phyloP scores from a whole-genome alignment of 1,139 yeast species.

The Nakaseomyces uthaithaninus region DNA sequence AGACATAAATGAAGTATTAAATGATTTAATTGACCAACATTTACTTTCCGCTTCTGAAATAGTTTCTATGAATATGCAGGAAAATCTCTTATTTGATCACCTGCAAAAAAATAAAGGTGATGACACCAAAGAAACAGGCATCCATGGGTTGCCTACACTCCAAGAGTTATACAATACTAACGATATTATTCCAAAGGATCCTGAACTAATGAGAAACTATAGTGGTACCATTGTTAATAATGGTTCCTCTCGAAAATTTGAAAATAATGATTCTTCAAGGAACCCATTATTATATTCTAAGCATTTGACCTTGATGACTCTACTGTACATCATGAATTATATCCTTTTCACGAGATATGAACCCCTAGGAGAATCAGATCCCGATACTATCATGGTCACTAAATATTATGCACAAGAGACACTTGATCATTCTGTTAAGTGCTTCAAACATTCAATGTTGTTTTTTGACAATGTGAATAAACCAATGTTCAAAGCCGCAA shows the following conservation, averaged over 20 bases:
- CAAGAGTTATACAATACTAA: neutral
- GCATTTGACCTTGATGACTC: slow-evolving; percentile 38
- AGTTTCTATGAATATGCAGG: slow-evolving; percentile 5
- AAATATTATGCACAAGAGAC: slow-evolving; percentile 36
- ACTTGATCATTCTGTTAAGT: slow-evolving; percentile 35
- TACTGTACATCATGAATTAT: slow-evolving; percentile 41
- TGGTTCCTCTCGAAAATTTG: neutral
- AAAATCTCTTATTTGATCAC: slow-evolving; percentile 4
- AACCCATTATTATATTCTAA: slow-evolving; percentile 34
- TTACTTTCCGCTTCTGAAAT: slow-evolving; percentile 27
- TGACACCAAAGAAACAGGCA: neutral
- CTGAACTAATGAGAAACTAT: neutral
- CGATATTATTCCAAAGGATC: neutral
- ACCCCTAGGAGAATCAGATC: slow-evolving; percentile 36
- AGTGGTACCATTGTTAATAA: neutral
- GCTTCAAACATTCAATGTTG: slow-evolving; percentile 35
- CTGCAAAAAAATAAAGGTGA: neutral
- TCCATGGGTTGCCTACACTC: slow-evolving; percentile 1
- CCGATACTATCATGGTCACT: slow-evolving; percentile 31
- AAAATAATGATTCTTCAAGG: slow-evolving; percentile 27
- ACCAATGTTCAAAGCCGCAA: slow-evolving; percentile 36
- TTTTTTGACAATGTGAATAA: slow-evolving; percentile 30
- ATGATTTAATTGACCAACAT: slow-evolving; percentile 25
- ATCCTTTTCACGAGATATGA: slow-evolving; percentile 40
- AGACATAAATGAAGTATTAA: slow-evolving; percentile 25